Evolutionary conservation across 352 stramenopile species (phyloP), one percentile per base, ranked within the genome.

Genomic region (Globisporangium uncinulatum): DNA sequence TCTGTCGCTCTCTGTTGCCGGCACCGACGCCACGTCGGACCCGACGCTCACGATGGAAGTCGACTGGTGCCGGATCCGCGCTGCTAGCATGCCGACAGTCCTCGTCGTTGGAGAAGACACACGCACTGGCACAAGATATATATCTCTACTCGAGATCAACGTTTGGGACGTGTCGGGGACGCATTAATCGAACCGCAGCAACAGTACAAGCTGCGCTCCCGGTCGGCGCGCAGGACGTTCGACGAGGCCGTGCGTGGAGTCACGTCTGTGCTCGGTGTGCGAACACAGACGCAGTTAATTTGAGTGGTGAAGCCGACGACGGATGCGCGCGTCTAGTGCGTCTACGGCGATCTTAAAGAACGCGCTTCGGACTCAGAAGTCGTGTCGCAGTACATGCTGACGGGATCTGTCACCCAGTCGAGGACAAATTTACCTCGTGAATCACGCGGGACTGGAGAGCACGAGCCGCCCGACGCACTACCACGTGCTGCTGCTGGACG

Each of bases 401-500:
- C 6, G 82, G 69, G n/a, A 76, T 96, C 6, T 94, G 84, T 52
- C 83, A 96, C 63, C 83, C 85, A 2, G 71, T 83, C 15, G 81
- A 93, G 56, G 87, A 89, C 50, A 86, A 96, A 95, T 96, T 39
- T 96, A 91, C 56, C 47, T 95, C 29, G 89, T 90, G 76, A 91
- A 79, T 51, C 87, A 96, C 65, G 74, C 73, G 15, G 87, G 86
- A 4, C 53, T 96, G 43, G 78, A 92, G 56, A 84, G 86, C 15
- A 96, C 86, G 5, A 93, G 82, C 62, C 78, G 82, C n/a, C 86
- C 84, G 0, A 84, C 84, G 49, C 84, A 96, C 59, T 96, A 96
- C 53, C 74, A 89, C 34, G 86, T 29, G 24, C 24, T 96, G 47
- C 71, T 96, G 11, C 54, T 89, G 51, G 80, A 94, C 50, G 80